Evolutionary conservation across 495 filamentous ascomycete genomes (phyloP), one percentile per base, ranked within the genome.

Genomic region (Parachaetomium inaequale): DNA sequence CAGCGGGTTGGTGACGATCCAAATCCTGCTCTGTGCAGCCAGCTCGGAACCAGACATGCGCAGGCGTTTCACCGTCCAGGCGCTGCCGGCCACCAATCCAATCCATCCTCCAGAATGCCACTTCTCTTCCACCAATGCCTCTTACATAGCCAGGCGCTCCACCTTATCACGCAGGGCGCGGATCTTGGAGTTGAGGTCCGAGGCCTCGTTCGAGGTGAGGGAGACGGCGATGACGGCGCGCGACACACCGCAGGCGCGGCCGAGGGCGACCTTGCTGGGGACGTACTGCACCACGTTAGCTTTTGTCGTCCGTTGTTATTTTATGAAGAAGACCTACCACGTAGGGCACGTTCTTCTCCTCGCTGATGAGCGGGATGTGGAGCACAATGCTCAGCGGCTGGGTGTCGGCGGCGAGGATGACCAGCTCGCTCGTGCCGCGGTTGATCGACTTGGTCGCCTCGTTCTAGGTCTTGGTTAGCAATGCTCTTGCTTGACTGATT

Each of bases 151-250:
- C 58, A 97, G 82, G 69, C 94, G 84, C 82, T 98, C 94, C 45
- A 98, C 91, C 87, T 96, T 94, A 74, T 93, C 88, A 83, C 93
- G 96, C 69, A 98, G 76, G 49, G 81, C 76, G 61, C 88, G 80
- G 74, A 98, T 96, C 83, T 94, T 90, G 65, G 81, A 80, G 76
- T 87, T 87, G 32, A 98, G 81, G 71, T 97, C 94, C 59, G 84
- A 88, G 15, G 89, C 91, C 78, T 97, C 94, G 82, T 97, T 98
- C 67, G 89, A 92, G 40, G 91, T 96, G 70, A 97, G 93, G 63
- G 84, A 87, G 42, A 85, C 87, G 43, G 89, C 87, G 67, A 98
- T 97, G 42, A 98, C 92, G 46, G 91, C 84, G 40, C 94, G 80
- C 66, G 82, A 87, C 55, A 96, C 93, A 80, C 93, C 93, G 72